Evolutionary conservation across 352 stramenopile genomes (phyloP).

Genomic region (Phytophthora gonapodyides): DNA sequence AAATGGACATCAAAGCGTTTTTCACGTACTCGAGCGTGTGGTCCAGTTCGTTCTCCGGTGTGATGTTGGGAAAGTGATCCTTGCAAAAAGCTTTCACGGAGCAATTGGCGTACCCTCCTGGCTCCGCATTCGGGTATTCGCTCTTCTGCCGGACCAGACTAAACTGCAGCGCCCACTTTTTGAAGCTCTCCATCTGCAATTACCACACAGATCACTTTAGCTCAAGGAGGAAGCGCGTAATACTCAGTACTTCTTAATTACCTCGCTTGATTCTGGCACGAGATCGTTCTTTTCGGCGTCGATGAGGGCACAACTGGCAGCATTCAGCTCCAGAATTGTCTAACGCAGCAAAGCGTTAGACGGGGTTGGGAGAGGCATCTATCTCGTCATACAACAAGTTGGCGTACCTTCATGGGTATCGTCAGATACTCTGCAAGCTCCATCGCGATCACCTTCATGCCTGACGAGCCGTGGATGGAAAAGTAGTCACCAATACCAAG

Average conservation of each 20-base stretch:
- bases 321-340: conserved; percentile 42
- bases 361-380: background rate
- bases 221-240: background rate
- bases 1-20: conserved; percentile 55
- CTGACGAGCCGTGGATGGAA: conserved; percentile 38
- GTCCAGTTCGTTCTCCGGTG: conserved; percentile 77
- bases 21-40: conserved; percentile 77
- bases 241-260: conserved; percentile 1
- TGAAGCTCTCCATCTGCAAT: conserved; percentile 71
- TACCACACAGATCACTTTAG: background rate
- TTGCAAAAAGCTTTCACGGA: conserved; percentile 78
- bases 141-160: conserved; percentile 48
- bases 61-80: conserved; percentile 75
- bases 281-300: conserved; percentile 48
- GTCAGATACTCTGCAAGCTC: conserved; percentile 66
- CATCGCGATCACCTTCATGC: conserved; percentile 71
- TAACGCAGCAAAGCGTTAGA: conserved; percentile 3
- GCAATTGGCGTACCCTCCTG: conserved; percentile 55
- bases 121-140: conserved; percentile 37
- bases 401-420: conserved; percentile 50
- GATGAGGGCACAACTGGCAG: conserved; percentile 39
- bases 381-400: background rate
- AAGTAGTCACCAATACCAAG: conserved; percentile 80
- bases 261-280: conserved; percentile 45
- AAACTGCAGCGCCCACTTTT: conserved; percentile 75